Percentiles rank a stretch among this genome's conserved stretches.
Evolutionary conservation across 2,329 filamentous ascomycete species (phyloP).

Genomic region (Aaosphaeria pasadenensis): DNA sequence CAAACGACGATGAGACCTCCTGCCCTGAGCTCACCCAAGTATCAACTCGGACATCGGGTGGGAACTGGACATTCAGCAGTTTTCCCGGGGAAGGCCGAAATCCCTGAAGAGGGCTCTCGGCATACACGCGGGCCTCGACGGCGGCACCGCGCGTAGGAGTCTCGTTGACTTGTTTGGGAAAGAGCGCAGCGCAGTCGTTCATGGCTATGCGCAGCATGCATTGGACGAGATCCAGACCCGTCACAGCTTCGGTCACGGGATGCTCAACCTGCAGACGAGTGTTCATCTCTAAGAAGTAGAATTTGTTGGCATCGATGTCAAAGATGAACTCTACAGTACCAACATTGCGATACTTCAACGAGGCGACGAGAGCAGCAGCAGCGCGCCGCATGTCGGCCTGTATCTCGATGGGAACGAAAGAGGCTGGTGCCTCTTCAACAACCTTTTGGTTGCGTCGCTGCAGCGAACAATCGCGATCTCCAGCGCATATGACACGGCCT

Average conservation of each 20-base stretch:
- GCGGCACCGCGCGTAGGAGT: slow-evolving; percentile 37
- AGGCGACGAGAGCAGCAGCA: slow-evolving; percentile 64
- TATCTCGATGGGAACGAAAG: slow-evolving; percentile 57
- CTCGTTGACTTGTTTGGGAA: slow-evolving; percentile 42
- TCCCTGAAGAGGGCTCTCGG: slow-evolving; percentile 57
- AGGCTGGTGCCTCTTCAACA: slow-evolving; percentile 83
- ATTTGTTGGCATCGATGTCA: slow-evolving; percentile 75
- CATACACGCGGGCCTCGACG: slow-evolving; percentile 55
- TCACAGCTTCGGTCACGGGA: slow-evolving; percentile 57
- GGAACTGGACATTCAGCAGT: slow-evolving; percentile 51
- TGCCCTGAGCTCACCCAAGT: neutral
- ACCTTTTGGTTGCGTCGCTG: slow-evolving; percentile 89
- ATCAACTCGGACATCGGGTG: neutral
- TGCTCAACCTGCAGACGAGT: slow-evolving; percentile 59
- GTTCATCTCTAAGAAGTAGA: slow-evolving; percentile 66
- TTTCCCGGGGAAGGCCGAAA: slow-evolving; percentile 60
- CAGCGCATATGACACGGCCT: slow-evolving; percentile 77
- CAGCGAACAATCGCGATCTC: slow-evolving; percentile 84
- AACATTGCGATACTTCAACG: slow-evolving; percentile 71
- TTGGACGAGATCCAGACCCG: slow-evolving; percentile 53
- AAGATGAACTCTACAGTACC: slow-evolving; percentile 91
- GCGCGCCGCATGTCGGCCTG: slow-evolving; percentile 62
- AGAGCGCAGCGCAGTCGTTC: slow-evolving; percentile 41
- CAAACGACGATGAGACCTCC: slow-evolving; percentile 7
- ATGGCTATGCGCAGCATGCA: neutral